Base-by-base conservation (phyloP, 768 basidiomycete species). In the Lentinula raphanica region DNA sequence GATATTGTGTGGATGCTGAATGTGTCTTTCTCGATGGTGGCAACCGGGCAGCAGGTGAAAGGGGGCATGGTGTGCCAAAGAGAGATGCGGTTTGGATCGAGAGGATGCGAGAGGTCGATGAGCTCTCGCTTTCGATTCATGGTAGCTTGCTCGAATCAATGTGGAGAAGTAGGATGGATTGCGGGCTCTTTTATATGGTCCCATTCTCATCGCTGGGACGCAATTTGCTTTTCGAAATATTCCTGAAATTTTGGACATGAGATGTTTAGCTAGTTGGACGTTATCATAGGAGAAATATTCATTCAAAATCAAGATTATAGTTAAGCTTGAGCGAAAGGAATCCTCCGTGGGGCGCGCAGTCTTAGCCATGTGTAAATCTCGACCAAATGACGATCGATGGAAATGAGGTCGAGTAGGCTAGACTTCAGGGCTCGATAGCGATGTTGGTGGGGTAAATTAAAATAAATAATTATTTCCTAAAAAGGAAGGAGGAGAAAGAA, bases 1-100 rank as follows among this genome's bases (percentile, higher is more conserved):
- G 79, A 72, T 51, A 92, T 70, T 0, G 72, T 64, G 61, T 79
- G 79, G 9, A 86, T 78, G 48, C 72, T 77, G 63, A 76, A 80
- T 28, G 80, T 79, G 56, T 84, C 75, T 54, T 72, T 66, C 3
- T 66, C 58, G 58, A 85, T 68, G 13, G 77, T 75, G 35, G 76
- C 65, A 50, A 68, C 67, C 23, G 73, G 75, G 19, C 62, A 66
- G 54, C 71, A 75, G 19, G 60, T 60, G 68, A 81, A 86, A 13
- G 60, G 51, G 0, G 83, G 82, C 64, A 87, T 84, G 1, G 80
- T 81, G 2, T 80, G 78, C 69, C 84, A 87, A 21, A 78, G 69
- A 50, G 74, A 80, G 15, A 78, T 78, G 28, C 64, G 62, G 28
- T 57, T 49, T 5, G 69, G 58, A 48, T 77, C 66, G 61, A 87